Evolutionary conservation across 345 rosid species (phyloP).

Genomic region (Linum tenue): DNA sequence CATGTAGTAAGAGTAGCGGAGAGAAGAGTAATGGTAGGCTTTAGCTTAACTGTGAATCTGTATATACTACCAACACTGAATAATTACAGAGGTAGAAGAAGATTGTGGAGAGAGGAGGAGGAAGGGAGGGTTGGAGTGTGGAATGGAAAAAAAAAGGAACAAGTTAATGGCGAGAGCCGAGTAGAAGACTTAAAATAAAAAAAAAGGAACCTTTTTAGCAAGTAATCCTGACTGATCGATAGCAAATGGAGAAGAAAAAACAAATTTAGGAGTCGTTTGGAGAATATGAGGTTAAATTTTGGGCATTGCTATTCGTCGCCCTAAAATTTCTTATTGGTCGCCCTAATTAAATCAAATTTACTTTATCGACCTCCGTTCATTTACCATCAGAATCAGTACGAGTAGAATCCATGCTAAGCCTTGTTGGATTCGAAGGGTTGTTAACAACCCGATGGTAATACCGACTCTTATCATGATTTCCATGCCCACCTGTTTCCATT

Average conservation of each 20-base stretch:
- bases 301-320: no score
- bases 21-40: no score
- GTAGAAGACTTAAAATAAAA: background rate
- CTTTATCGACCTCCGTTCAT: no score
- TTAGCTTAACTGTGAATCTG: background rate
- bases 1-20: background rate
- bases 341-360: no score
- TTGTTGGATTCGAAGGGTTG: conserved; percentile 95
- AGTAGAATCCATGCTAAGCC: conserved; percentile 96
- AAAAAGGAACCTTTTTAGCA: background rate
- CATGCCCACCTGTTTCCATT: background rate
- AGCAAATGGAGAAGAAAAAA: background rate
- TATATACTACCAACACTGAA: background rate
- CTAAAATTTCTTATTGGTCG: no score
- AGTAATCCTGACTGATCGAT: background rate
- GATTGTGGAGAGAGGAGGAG: background rate
- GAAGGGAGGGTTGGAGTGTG: background rate
- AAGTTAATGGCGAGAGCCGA: background rate
- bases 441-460: conserved; percentile 94
- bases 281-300: no score
- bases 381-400: conserved; percentile 94
- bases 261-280: no score
- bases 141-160: background rate
- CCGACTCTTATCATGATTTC: background rate
- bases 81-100: background rate